Evolutionary conservation across 225 moss, liverwort and hornwort genomes (phyloP).

Genomic region (Marchantia paleacea): DNA sequence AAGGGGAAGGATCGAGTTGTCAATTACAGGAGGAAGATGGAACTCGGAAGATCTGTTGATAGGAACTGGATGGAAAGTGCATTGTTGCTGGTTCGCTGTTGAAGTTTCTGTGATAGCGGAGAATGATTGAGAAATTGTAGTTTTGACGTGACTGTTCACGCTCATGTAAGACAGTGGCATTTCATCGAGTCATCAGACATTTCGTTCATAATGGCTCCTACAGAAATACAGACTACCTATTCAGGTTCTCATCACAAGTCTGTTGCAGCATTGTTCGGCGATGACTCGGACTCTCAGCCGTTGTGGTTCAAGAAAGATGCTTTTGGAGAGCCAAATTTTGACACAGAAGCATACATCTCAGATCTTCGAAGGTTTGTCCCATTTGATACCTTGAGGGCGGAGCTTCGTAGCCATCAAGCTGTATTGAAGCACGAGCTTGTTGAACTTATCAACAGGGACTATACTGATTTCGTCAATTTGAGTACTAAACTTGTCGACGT

Average conservation of each 20-base stretch:
- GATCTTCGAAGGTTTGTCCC: conserved; percentile 82
- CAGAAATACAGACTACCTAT: conserved; percentile 28
- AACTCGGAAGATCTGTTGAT: not conserved
- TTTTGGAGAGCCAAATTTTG: conserved; percentile 62
- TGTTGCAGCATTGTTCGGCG: conserved; percentile 72
- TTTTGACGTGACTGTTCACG: not conserved
- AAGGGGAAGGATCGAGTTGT: not conserved
- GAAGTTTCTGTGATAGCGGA: not conserved
- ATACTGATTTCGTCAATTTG: conserved; percentile 83
- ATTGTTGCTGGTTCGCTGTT: not conserved
- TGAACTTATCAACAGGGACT: conserved; percentile 90
- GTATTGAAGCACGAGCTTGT: conserved; percentile 87
- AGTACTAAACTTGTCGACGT: conserved; percentile 91
- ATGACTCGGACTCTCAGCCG: conserved; percentile 67
- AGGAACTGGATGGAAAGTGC: not conserved
- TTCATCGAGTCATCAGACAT: not conserved
- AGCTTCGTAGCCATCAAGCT: conserved; percentile 77
- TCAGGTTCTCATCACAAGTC: conserved; percentile 45
- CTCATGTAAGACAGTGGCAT: not conserved
- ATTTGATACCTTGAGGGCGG: conserved; percentile 76
- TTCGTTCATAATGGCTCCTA: conserved; percentile 35
- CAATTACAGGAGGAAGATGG: not conserved
- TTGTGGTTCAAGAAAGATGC: conserved; percentile 95
- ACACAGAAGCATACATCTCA: conserved; percentile 78
- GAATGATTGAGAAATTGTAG: not conserved